Base-by-base conservation (phyloP, 306 rosid genomes). In the Ormosia semicastrata region DNA sequence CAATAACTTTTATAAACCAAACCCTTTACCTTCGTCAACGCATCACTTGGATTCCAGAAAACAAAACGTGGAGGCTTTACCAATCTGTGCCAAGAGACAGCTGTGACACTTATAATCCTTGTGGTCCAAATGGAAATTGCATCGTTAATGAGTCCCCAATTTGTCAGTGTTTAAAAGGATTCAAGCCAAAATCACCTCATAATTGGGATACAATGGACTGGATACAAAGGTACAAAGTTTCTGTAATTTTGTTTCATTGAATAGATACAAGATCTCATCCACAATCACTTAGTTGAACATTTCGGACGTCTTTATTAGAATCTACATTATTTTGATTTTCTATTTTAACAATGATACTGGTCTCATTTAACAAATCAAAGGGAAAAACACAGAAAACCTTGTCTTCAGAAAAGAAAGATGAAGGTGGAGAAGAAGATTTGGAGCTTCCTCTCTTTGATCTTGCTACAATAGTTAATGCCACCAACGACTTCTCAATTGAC, bases 371-470 rank as follows among this genome's bases (percentile, higher is more conserved):
- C 24, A 24, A 24, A 24, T 24, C 1, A 8, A 41, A 44, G 66
- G 39, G 41, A 17, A 24, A 75, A 54, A n/a, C n/a, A n/a, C n/a
- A n/a, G 1, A 64, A 71, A 12, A 6, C 2, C 46, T 9, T 18
- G 0, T 4, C 3, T 3, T 17, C 2, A 17, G 17, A 14, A 7
- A 74, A 13, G 34, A 52, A 34, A 6, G 46, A 66, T 17, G 67
- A 73, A 30, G 54, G 17, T 4, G 29, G 32, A 66, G 0, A 24
- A 24, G 85, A 83, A 9, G 90, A 85, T 56, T 8, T 79, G 37
- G 92, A 88, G 24, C 91, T 91, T 24, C 93, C 88, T 4, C 59
- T 86, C 5, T 83, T 76, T n/a, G 83, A 85, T 68, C 47, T 86
- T 10, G 0, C 72, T 17, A 53, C 82, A 2, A 70, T 89, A 83